Evolutionary conservation across 106 monocot species (phyloP), one percentile per base, ranked within the genome.

Genomic region (Dioscorea zingiberensis): DNA sequence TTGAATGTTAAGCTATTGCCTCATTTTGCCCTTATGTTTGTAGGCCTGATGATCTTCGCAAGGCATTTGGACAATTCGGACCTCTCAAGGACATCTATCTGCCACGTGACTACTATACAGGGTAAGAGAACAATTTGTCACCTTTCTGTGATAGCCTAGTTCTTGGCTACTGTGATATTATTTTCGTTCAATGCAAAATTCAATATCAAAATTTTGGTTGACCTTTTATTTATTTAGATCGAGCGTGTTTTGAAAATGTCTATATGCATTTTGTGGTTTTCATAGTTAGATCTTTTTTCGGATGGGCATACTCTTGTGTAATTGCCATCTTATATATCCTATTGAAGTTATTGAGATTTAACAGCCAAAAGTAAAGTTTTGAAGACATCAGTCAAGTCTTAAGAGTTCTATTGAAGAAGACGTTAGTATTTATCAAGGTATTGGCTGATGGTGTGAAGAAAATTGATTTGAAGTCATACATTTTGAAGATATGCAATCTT

Each of bases 31-130:
- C 4, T 61, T 56, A 55, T 27, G 10, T 10, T 64, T 86, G 66
- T 81, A 97, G 95, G 67, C 74, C 88, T 49, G 95, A 97, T 30
- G 95, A 97, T 81, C 91, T 97, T 18, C 83, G 95, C 8, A 91
- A 83, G 66, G 81, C 88, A 47, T 97, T 97, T 81, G 91, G 91
- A 44, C 91, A 91, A 26, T 97, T 88, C 80, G 95, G 95, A 54
- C 88, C 83, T 44, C 72, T 97, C 14, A 97, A 97, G 76, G 95
- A 97, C 70, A 82, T 97, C 27, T 97, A 97, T 73, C 55, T 97
- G 48, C 95, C 95, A 26, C 85, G 91, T 54, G 95, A 97, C 65
- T 97, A 91, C 60, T 81, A 97, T 54, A 81, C 83, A 2, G 91
- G 95, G 95, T 97, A 80, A 88, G 38, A 30, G 30, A 38, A 10